phyloP scores from a whole-genome alignment of 2,329 filamentous ascomycete genomes.

The Talaromyces sp. region DNA sequence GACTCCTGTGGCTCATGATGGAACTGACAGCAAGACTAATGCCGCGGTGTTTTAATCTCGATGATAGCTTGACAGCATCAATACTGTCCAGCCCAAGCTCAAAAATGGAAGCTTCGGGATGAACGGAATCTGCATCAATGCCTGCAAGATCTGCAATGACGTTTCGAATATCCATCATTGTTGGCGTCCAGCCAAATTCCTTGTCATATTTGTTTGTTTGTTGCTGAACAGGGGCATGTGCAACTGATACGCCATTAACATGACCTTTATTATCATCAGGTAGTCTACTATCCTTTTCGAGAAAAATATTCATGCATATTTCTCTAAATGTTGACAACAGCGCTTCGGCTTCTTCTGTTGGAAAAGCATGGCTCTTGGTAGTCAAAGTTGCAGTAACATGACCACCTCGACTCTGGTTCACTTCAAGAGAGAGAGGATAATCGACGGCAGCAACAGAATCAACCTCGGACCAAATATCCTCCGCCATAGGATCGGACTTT shows the following conservation, averaged over 20 bases:
- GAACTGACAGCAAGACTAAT: slow-evolving; percentile 64
- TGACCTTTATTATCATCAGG: neutral
- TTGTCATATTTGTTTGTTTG: neutral
- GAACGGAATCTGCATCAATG: slow-evolving; percentile 47
- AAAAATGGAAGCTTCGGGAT: slow-evolving; percentile 61
- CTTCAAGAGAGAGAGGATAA: slow-evolving; percentile 74
- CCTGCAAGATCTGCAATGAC: slow-evolving; percentile 61
- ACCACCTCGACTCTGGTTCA: slow-evolving; percentile 48
- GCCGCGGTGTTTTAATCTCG: slow-evolving; percentile 58
- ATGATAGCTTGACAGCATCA: slow-evolving; percentile 78
- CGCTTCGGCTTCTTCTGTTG: slow-evolving; percentile 25
- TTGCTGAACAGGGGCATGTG: slow-evolving; percentile 1
- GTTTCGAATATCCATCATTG: slow-evolving; percentile 50
- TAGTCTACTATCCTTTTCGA: slow-evolving; percentile 14
- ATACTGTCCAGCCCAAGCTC: slow-evolving; percentile 88
- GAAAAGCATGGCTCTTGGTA: slow-evolving; percentile 45
- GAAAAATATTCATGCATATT: slow-evolving; percentile 30
- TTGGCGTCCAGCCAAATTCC: slow-evolving; percentile 55
- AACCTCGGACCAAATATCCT: slow-evolving; percentile 50
- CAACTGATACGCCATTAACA: slow-evolving; percentile 13
- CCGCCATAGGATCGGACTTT: slow-evolving; percentile 27
- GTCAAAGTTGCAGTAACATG: slow-evolving; percentile 56
- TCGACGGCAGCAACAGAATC: slow-evolving; percentile 51
- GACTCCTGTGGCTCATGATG: slow-evolving; percentile 69
- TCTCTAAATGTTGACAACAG: slow-evolving; percentile 42